Percentiles rank a stretch among this genome's conserved stretches.
Evolutionary conservation across 1,284 basidiomycete species (phyloP).

Genomic region (Irpex lacteus): DNA sequence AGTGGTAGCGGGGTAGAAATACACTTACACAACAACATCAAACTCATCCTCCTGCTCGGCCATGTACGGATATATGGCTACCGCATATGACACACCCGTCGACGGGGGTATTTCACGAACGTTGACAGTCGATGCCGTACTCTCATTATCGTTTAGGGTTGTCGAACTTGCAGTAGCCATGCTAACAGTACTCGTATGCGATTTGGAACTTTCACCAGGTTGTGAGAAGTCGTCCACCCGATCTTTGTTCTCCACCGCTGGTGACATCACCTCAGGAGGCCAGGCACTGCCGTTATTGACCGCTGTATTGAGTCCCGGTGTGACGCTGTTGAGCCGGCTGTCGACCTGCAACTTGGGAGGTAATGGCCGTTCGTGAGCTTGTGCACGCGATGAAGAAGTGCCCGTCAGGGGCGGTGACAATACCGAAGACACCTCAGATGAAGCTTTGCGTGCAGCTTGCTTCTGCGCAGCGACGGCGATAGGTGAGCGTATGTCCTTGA

Average conservation of each 20-base stretch:
- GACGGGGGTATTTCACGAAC: conserved; percentile 52
- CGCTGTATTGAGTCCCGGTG: conserved; percentile 44
- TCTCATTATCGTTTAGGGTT: conserved; percentile 15
- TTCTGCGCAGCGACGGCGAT: conserved; percentile 95
- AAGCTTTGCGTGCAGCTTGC: conserved; percentile 80
- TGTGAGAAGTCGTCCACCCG: conserved; percentile 25
- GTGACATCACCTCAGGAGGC: conserved; percentile 67
- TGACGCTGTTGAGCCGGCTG: conserved; percentile 37
- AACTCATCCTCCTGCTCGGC: conserved; percentile 98
- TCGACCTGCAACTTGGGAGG: conserved; percentile 68
- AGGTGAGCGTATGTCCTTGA: conserved; percentile 96
- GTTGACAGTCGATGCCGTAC: conserved; percentile 17
- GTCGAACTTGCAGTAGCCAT: conserved; percentile 12
- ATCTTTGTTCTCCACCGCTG: conserved; percentile 48
- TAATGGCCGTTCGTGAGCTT: conserved; percentile 31
- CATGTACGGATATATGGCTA: conserved; percentile 93
- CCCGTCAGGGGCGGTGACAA: conserved; percentile 26
- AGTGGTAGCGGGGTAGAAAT: conserved; percentile 6
- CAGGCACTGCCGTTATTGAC: conserved; percentile 58
- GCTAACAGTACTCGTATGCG: conserved; percentile 17
- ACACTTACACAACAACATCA: conserved; percentile 89
- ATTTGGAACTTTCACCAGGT: conserved; percentile 20
- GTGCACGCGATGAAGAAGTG: conserved; percentile 19
- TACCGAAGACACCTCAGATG: conserved; percentile 31
- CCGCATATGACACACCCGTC: conserved; percentile 79